These are phyloP conservation scores for Ophiocordyceps camponoti-rufipedis DNA, from an alignment of 2,329 filamentous ascomycete species.

Conservation along the genomic window DNA sequence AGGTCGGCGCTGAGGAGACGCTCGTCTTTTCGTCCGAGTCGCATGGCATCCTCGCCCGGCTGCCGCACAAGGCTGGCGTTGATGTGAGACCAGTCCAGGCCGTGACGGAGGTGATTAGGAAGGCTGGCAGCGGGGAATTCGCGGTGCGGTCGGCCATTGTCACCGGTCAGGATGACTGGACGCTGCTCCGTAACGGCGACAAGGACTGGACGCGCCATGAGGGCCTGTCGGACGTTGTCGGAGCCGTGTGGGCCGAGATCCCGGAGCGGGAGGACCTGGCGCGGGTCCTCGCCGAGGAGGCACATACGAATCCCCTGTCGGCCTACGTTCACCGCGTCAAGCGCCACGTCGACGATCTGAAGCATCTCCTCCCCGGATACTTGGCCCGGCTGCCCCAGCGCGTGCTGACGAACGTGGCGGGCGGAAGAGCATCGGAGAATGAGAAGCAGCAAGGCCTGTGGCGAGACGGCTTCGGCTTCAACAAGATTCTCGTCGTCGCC, in stretches of 20 bases:
- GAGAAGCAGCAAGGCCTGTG: conserved; percentile 27
- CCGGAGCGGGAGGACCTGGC: conserved; percentile 57
- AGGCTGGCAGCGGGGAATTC: conserved; percentile 36
- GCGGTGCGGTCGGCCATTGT: conserved; percentile 64
- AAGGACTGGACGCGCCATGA: conserved; percentile 67
- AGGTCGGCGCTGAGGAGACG: conserved; percentile 58
- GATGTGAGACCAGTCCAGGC: conserved; percentile 40
- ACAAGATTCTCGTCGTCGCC: conserved; percentile 66
- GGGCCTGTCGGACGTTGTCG: conserved; percentile 59
- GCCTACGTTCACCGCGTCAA: conserved; percentile 82
- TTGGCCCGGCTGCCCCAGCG: conserved; percentile 50
- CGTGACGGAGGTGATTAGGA: conserved; percentile 68
- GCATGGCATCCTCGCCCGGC: conserved; percentile 57
- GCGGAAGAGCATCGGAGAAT: conserved; percentile 24
- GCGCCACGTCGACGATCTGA: conserved; percentile 63
- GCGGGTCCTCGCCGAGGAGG: conserved; percentile 69
- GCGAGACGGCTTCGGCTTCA: conserved; percentile 70
- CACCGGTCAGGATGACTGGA: conserved; percentile 55
- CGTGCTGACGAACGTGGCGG: conserved; percentile 46
- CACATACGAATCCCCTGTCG: conserved; percentile 57
- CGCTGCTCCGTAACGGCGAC: conserved; percentile 67
- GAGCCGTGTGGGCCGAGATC: conserved; percentile 65
- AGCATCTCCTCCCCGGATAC: conserved; percentile 52
- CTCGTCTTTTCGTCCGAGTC: conserved; percentile 59
- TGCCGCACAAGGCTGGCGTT: conserved; percentile 35